Evolutionary conservation across 2,329 filamentous ascomycete species (phyloP).

Genomic region (Magnaporthiopsis rhizophila): DNA sequence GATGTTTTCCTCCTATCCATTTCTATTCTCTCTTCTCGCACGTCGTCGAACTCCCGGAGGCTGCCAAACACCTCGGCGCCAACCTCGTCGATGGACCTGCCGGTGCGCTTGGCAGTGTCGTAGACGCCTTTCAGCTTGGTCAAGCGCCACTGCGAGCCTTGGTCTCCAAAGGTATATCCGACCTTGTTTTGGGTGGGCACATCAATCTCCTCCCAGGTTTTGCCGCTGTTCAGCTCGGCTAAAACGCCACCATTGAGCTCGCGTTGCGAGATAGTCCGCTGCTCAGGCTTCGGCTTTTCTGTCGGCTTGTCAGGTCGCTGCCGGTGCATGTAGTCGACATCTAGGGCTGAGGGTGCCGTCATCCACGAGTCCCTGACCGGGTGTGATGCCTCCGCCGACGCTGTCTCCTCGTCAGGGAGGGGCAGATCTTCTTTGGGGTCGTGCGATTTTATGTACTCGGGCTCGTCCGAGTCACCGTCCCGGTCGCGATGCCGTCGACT

Average conservation of each 20-base stretch:
- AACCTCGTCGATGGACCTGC: constrained; percentile 68
- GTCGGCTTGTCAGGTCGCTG: constrained; percentile 45
- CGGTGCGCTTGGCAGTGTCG: constrained; percentile 64
- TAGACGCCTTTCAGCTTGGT: constrained; percentile 86
- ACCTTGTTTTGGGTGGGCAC: constrained; percentile 54
- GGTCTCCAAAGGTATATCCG: constrained; percentile 75
- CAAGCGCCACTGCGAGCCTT: constrained; percentile 92
- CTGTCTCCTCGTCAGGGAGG: constrained; percentile 41
- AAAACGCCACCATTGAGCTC: constrained; percentile 69
- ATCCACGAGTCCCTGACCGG: constrained; percentile 85
- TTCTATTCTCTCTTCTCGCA: constrained; percentile 87
- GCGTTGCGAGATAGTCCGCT: constrained; percentile 65
- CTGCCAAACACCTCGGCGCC: constrained; percentile 76
- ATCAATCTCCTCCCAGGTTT: constrained; percentile 42
- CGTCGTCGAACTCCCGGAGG: constrained; percentile 81
- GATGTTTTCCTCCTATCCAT: constrained; percentile 76
- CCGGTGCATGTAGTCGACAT: constrained; percentile 74
- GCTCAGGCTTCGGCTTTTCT: constrained; percentile 37
- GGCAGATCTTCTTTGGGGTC: constrained; percentile 44
- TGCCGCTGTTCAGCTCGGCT: constrained; percentile 49
- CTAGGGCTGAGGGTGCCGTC: constrained; percentile 73
- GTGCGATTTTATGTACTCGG: constrained; percentile 30
- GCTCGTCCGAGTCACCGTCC: constrained; percentile 21
- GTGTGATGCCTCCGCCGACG: constrained; percentile 18
- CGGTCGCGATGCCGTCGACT: constrained; percentile 19